Percentiles rank a stretch among this genome's conserved stretches.
Evolutionary conservation across 768 basidiomycete species (phyloP).

Genomic region (Rubroboletus pulcherrimus): DNA sequence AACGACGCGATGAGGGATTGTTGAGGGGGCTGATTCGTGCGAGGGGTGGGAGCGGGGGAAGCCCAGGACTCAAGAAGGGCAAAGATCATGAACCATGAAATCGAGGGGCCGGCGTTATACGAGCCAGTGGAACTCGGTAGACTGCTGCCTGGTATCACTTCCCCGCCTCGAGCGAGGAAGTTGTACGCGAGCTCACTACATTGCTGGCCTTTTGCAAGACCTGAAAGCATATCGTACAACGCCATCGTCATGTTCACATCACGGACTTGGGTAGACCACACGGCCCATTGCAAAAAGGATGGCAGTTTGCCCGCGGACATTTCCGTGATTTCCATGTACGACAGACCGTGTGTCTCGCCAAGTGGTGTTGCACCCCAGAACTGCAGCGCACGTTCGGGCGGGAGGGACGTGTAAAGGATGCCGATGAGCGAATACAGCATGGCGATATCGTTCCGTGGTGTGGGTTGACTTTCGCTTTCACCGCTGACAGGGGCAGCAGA

Average conservation of each 20-base stretch:
- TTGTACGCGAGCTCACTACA: conserved; percentile 87
- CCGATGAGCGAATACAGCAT: conserved; percentile 82
- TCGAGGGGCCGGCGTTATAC: conserved; percentile 45
- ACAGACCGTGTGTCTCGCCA: conserved; percentile 36
- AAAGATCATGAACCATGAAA: conserved; percentile 81
- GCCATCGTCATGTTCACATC: conserved; percentile 74
- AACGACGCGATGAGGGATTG: conserved; percentile 36
- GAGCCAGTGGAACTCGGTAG: conserved; percentile 38
- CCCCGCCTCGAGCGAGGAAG: conserved; percentile 74
- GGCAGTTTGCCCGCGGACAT: conserved; percentile 60
- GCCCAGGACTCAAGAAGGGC: conserved; percentile 74
- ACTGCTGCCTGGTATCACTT: conserved; percentile 59
- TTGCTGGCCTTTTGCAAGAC: conserved; percentile 78
- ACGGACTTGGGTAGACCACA: conserved; percentile 76
- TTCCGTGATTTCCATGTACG: conserved; percentile 60
- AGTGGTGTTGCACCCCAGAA: conserved; percentile 75
- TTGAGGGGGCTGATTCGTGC: conserved; percentile 40
- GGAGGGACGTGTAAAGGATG: conserved; percentile 68
- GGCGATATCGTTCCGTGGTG: conserved; percentile 80
- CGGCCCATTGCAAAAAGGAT: conserved; percentile 85
- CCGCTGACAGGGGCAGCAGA: conserved; percentile 42
- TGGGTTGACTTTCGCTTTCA: conserved; percentile 38
- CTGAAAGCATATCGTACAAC: conserved; percentile 84
- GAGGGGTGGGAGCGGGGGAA: conserved; percentile 45
- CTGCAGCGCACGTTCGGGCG: conserved; percentile 73